A percentile compares a stretch with the other conserved stretches of the same genome.
These are phyloP conservation scores for Ogataea pini DNA, from an alignment of 805 yeast genomes.

Conservation along the genomic window DNA sequence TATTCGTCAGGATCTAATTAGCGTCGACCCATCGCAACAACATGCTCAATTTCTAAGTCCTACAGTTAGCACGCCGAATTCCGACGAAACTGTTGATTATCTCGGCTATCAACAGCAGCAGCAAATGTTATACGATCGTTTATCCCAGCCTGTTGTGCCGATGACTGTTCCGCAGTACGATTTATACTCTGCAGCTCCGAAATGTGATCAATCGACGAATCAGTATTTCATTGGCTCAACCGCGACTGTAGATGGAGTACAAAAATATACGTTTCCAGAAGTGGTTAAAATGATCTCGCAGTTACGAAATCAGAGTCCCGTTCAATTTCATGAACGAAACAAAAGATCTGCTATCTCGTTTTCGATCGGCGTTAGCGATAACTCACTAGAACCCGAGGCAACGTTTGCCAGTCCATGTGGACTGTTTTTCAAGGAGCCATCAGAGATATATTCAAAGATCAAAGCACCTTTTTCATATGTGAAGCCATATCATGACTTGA, in stretches of 20 bases:
- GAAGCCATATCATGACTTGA: constrained; percentile 82
- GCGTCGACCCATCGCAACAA: constrained; percentile 21
- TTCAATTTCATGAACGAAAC: constrained; percentile 36
- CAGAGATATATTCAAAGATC: constrained; percentile 77
- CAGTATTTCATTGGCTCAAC: constrained; percentile 66
- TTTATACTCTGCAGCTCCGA: constrained; percentile 35
- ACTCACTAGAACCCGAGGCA: constrained; percentile 29
- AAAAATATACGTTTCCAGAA: constrained; percentile 59
- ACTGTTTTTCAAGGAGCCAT: constrained; percentile 58
- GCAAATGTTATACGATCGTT: background rate
- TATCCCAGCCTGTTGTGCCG: background rate
- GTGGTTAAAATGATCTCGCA: constrained; percentile 48
- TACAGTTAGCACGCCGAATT: constrained; percentile 39
- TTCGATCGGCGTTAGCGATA: constrained; percentile 46
- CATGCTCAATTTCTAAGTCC: constrained; percentile 28
- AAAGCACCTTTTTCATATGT: constrained; percentile 83
- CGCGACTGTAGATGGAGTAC: constrained; percentile 34
- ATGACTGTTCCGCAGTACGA: constrained; percentile 5
- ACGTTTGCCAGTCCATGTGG: constrained; percentile 36
- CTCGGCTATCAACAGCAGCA: constrained; percentile 24
- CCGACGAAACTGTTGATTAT: constrained; percentile 31
- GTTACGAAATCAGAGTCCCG: constrained; percentile 43
- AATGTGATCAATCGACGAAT: constrained; percentile 59
- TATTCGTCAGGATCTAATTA: constrained; percentile 47
- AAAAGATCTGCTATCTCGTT: constrained; percentile 45